Conservation (phyloP, 2,329 filamentous ascomycete species). For the Sphaceloma murrayae region DNA sequence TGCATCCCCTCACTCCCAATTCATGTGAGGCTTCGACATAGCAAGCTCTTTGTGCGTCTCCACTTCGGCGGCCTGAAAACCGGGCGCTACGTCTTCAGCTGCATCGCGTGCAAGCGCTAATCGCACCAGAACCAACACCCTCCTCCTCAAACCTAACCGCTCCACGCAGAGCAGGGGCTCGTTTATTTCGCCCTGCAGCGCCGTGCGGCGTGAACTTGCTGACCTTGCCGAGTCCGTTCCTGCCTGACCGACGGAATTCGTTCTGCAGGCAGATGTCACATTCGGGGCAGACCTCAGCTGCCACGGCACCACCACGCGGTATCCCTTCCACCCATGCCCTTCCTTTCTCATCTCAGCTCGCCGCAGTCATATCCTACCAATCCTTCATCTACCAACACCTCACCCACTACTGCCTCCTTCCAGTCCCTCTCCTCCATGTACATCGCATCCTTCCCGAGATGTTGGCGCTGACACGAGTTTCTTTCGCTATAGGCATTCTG, state of each 20-base stretch:
- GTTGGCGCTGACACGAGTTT: conserved; percentile 7
- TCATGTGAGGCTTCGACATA: too few species aligned
- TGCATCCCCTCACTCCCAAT: too few species aligned
- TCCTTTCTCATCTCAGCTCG: background rate
- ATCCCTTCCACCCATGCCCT: background rate
- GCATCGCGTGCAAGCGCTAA: background rate
- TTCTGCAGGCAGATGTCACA: background rate
- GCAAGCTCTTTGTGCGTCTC: background rate
- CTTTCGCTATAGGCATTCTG: conserved; percentile 9
- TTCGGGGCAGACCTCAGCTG: conserved; percentile 10
- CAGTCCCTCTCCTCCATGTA: background rate
- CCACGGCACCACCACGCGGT: conserved; percentile 5
- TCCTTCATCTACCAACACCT: conserved; percentile 4
- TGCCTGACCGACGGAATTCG: background rate
- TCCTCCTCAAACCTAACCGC: too few species aligned
- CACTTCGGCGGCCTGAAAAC: background rate
- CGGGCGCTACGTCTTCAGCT: background rate
- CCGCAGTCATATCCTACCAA: background rate
- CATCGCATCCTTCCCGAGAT: background rate
- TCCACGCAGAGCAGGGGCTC: too few species aligned
- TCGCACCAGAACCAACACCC: background rate
- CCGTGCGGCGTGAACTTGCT: too few species aligned
- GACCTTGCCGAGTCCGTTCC: too few species aligned
- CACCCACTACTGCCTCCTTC: background rate
- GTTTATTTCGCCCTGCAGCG: too few species aligned